These are phyloP conservation scores for Tetrahymena malaccensis DNA, from an alignment of 73 alveolate species.

Conservation along the genomic window DNA sequence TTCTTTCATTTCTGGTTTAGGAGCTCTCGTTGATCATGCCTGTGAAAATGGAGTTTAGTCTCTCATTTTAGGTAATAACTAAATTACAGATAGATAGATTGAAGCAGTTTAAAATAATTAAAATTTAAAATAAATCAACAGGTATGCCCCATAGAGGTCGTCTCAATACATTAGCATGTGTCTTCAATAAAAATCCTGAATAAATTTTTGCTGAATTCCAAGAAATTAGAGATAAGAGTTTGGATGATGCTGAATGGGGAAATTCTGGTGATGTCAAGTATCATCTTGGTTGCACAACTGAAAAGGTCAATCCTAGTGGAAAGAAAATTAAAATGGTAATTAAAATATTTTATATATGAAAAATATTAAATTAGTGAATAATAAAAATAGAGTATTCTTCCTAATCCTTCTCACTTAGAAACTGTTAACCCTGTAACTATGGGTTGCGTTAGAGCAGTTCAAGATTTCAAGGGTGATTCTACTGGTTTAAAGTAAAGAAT, in stretches of 20 bases:
- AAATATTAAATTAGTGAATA: not conserved
- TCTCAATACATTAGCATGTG: slow-evolving; percentile 80
- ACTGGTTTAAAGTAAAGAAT: not conserved
- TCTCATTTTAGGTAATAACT: slow-evolving; percentile 21
- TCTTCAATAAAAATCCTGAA: slow-evolving; percentile 68
- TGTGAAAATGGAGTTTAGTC: slow-evolving; percentile 48
- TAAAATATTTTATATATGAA: not conserved
- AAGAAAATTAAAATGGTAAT: not conserved
- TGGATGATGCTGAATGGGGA: slow-evolving; percentile 53
- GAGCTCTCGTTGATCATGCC: slow-evolving; percentile 51
- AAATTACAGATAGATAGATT: slow-evolving; percentile 47
- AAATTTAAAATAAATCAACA: slow-evolving; percentile 1
- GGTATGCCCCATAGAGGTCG: slow-evolving; percentile 99
- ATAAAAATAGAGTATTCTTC: slow-evolving; percentile 55
- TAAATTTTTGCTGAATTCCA: slow-evolving; percentile 52
- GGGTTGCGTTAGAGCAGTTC: slow-evolving; percentile 84
- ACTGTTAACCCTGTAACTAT: slow-evolving; percentile 86
- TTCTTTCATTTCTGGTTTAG: slow-evolving; percentile 72
- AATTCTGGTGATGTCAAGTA: slow-evolving; percentile 72
- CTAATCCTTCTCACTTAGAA: slow-evolving; percentile 96
- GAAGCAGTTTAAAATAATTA: slow-evolving; percentile 29
- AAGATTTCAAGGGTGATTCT: slow-evolving; percentile 43
- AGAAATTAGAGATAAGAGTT: slow-evolving; percentile 5
- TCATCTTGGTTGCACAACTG: slow-evolving; percentile 66
- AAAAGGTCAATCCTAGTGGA: slow-evolving; percentile 40